A percentile compares a stretch with the other conserved stretches of the same genome.
phyloP scores from a whole-genome alignment of 371 early-diverging fungal genomes.

The Zychaea mexicana region DNA sequence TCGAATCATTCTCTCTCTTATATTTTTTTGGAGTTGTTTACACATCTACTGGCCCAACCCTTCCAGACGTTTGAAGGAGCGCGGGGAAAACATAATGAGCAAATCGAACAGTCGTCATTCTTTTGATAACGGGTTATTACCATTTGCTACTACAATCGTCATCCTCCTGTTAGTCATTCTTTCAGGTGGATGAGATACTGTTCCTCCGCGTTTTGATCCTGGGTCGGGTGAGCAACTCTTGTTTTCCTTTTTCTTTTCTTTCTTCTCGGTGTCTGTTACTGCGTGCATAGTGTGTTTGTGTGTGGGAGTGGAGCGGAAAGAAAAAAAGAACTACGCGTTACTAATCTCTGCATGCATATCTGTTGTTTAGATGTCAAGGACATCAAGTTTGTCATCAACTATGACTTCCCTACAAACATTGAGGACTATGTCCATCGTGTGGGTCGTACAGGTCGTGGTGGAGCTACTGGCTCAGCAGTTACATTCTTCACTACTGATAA shows the following conservation, averaged over 20 bases:
- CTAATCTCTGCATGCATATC: slow-evolving; percentile 9
- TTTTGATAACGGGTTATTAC: too few species aligned
- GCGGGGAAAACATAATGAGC: slow-evolving; percentile 10
- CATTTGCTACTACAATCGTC: too few species aligned
- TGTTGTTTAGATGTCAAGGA: slow-evolving; percentile 82
- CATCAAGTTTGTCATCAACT: slow-evolving; percentile 96
- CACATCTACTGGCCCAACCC: slow-evolving; percentile 12
- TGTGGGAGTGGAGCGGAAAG: too few species aligned
- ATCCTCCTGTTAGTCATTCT: slow-evolving; percentile 9
- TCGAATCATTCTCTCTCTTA: not conserved
- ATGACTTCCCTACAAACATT: slow-evolving; percentile 94
- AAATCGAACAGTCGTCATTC: too few species aligned
- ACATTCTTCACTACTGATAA: slow-evolving; percentile 98
- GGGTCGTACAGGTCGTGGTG: slow-evolving; percentile 99
- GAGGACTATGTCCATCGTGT: slow-evolving; percentile 98
- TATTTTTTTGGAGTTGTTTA: slow-evolving; percentile 9
- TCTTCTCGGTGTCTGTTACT: not conserved
- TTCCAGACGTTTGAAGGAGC: not conserved
- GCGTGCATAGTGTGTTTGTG: slow-evolving; percentile 18
- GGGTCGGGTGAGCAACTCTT: slow-evolving; percentile 18
- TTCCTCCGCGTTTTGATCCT: slow-evolving; percentile 8
- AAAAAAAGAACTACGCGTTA: not conserved
- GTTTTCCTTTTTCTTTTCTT: slow-evolving; percentile 9
- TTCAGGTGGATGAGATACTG: slow-evolving; percentile 8
- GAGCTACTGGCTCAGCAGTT: slow-evolving; percentile 90